phyloP scores from a whole-genome alignment of 306 rosid genomes.

The Canavalia gladiata region DNA sequence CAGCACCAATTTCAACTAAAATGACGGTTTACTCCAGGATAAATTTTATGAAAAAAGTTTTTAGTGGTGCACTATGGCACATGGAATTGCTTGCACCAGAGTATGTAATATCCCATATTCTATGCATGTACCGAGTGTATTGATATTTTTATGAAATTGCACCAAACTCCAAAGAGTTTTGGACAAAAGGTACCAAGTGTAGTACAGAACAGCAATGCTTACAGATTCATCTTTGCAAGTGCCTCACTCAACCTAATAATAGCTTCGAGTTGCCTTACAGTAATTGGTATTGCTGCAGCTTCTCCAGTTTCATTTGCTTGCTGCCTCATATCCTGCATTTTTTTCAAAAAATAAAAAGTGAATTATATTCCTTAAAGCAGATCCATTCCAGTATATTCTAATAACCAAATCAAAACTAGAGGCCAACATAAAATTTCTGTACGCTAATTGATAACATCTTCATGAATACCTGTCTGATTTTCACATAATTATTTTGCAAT shows the following conservation, averaged over 20 bases:
- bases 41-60: background rate
- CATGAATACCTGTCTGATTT: conserved; percentile 92
- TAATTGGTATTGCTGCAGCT: conserved; percentile 90
- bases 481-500: conserved; percentile 84
- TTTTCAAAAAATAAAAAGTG: background rate
- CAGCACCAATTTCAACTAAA: too few species aligned
- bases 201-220: conserved; percentile 54
- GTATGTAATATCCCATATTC: background rate
- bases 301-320: conserved; percentile 97
- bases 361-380: conserved; percentile 16
- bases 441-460: conserved; percentile 32
- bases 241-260: conserved; percentile 92
- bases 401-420: conserved; percentile 27
- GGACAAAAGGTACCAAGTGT: background rate
- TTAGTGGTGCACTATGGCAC: background rate
- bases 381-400: conserved; percentile 16
- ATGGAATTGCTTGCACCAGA: conserved; percentile 27
- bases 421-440: conserved; percentile 24
- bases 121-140: background rate
- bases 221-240: conserved; percentile 98
- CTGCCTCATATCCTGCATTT: conserved; percentile 89
- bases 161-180: background rate
- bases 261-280: conserved; percentile 99
- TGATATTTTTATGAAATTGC: conserved; percentile 17
- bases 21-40: background rate